These are phyloP conservation scores for Volvox reticuliferus DNA, from an alignment of 139 green algal species.

Conservation along the genomic window DNA sequence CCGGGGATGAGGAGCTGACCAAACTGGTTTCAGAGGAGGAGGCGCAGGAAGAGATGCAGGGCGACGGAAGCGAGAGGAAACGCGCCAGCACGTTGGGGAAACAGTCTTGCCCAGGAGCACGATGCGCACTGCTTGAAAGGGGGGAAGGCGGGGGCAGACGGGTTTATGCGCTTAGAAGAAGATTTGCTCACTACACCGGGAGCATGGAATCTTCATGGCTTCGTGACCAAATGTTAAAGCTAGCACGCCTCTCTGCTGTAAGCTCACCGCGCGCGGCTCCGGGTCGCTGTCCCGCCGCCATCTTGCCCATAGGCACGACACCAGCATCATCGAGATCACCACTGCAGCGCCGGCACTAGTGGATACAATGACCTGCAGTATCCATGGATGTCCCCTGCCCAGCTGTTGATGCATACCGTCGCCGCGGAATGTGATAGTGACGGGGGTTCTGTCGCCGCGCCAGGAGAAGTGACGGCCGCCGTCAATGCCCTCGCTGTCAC, in stretches of 20 bases:
- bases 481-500: no score
- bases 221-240: background rate
- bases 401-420: no score
- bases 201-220: background rate
- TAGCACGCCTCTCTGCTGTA: background rate
- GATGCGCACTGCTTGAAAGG: no score
- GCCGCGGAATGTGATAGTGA: no score
- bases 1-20: no score
- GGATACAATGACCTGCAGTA: no score
- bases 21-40: background rate
- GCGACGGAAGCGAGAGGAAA: background rate
- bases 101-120: background rate
- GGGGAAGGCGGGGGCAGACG: no score
- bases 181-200: background rate
- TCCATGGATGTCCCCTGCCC: no score
- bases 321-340: background rate
- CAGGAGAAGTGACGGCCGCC: no score
- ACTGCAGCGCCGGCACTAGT: background rate
- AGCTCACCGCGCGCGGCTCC: background rate
- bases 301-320: background rate
- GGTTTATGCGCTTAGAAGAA: background rate
- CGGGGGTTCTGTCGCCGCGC: no score
- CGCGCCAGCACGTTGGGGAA: background rate
- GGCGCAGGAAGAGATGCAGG: background rate
- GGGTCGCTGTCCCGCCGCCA: background rate